Evolutionary conservation across 768 basidiomycete species (phyloP), one percentile per base, ranked within the genome.

Genomic region (Leucocoprinus leucothites): DNA sequence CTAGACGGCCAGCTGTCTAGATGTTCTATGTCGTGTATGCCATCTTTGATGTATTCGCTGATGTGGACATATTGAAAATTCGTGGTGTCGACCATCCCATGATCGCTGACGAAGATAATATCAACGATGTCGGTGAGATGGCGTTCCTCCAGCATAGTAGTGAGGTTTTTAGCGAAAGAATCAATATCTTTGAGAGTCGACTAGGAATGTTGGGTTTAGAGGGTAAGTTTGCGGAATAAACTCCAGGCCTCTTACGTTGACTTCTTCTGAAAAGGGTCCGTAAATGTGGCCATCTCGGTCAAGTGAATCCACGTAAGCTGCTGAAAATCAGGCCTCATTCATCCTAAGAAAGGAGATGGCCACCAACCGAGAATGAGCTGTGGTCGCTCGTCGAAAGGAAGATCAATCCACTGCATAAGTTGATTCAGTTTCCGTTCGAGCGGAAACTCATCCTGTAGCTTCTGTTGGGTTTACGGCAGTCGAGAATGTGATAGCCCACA

Each of bases 21-120:
- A 62, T 92, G 89, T 53, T 82, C 79, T 44, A 93, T 85, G 16
- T 69, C 70, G 3, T 70, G 64, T 48, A 82, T 76, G 2, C 84
- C 88, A 2, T 84, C 82, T 35, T 77, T 69, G 1, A 92, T 71
- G 55, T 92, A 82, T 60, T 91, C 87, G 65, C 96, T 92, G 50
- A 97, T 75, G 68, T 86, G 90, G 31, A 95, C 71, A 46, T 81
- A 76, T 48, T 87, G 82, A 0, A 85, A 84, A 58, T 89, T 79
- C 57, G 84, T 84, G n/a, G 92, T 96, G 65, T 91, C 89, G 1
- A 84, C 86, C 90, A 93, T 94, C n/a, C 91, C 92, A 62, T 93
- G 89, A 65, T 92, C 91, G 58, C 87, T 89, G 60, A 97, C 93
- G 61, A 95, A 94, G 19, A 96, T 79, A 31, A 96, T 77, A 66